Evolutionary conservation across 106 monocot species (phyloP).

Genomic region (Dendrobium nobile): DNA sequence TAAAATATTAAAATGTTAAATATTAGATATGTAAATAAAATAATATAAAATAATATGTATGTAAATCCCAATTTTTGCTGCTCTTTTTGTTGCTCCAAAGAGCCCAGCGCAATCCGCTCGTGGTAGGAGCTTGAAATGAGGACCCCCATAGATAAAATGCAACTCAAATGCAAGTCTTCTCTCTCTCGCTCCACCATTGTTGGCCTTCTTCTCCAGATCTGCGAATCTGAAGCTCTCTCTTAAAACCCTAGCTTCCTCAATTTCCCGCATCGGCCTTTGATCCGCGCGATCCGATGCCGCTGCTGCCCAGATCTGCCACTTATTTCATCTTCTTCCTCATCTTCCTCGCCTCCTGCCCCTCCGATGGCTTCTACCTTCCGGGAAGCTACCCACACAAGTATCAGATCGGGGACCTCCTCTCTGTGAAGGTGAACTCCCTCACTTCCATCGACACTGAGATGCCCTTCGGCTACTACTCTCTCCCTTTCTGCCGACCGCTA

Average conservation of each 20-base stretch:
- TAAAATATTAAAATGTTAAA: too few relatives aligned
- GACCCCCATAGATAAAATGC: not conserved
- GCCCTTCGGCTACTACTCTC: slow-evolving; percentile 44
- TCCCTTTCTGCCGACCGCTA: slow-evolving; percentile 12
- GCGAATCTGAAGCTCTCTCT: not conserved
- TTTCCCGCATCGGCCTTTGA: not conserved
- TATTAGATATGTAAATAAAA: too few relatives aligned
- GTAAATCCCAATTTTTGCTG: too few relatives aligned
- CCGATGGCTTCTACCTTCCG: slow-evolving; percentile 44
- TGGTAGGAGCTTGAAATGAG: too few relatives aligned
- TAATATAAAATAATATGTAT: too few relatives aligned
- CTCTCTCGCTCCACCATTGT: not conserved
- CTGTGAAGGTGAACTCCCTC: slow-evolving; percentile 44
- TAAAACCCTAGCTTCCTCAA: slow-evolving; percentile 7
- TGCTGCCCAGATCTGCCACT: not conserved
- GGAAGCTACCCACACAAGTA: slow-evolving; percentile 51
- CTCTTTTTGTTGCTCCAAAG: not conserved
- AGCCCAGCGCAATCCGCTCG: not conserved
- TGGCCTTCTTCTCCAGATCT: slow-evolving; percentile 2
- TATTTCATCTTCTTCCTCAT: not conserved
- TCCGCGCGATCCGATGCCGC: slow-evolving; percentile 3
- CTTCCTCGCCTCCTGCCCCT: slow-evolving; percentile 3
- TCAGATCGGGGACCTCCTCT: slow-evolving; percentile 14
- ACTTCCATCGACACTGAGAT: slow-evolving; percentile 46
- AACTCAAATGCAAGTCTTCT: not conserved